phyloP scores from a whole-genome alignment of 176 grass and related monocot species.

The Lolium multiflorum region DNA sequence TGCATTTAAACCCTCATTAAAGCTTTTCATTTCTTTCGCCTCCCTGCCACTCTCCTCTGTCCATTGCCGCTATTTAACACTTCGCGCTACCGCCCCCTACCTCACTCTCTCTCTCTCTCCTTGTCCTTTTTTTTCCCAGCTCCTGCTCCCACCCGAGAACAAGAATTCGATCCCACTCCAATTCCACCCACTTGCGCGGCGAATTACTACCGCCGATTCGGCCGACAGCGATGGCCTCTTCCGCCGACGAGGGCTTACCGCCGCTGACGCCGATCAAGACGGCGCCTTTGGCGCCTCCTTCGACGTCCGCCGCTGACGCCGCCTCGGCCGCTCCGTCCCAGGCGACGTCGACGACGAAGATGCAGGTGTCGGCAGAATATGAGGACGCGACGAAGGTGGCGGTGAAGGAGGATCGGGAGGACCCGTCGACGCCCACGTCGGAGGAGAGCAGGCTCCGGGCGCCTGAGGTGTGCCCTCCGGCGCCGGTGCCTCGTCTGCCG shows the following conservation, averaged over 20 bases:
- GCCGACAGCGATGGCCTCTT: slow-evolving; percentile 40
- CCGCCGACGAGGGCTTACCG: slow-evolving; percentile 36
- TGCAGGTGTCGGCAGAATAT: background rate
- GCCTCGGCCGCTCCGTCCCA: slow-evolving; percentile 24
- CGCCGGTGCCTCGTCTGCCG: slow-evolving; percentile 42
- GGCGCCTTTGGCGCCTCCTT: slow-evolving; percentile 29
- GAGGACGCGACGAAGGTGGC: background rate
- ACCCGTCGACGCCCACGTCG: slow-evolving; percentile 66
- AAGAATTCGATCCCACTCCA: slow-evolving; percentile 41
- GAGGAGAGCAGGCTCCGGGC: slow-evolving; percentile 55
- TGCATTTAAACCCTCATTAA: slow-evolving; percentile 28
- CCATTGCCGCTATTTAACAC: slow-evolving; percentile 60
- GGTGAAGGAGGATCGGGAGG: background rate
- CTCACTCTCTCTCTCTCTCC: slow-evolving; percentile 34
- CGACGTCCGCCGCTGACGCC: background rate
- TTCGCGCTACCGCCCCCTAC: slow-evolving; percentile 59
- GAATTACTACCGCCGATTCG: slow-evolving; percentile 36
- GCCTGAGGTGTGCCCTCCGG: slow-evolving; percentile 55
- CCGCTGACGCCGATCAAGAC: slow-evolving; percentile 53
- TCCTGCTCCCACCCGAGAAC: slow-evolving; percentile 29
- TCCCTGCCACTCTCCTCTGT: too few species aligned
- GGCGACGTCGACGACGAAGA: background rate
- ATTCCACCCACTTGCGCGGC: background rate
- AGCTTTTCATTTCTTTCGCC: background rate
- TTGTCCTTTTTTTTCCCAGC: background rate